A percentile compares a stretch with the other conserved stretches of the same genome.
phyloP scores from a whole-genome alignment of 129 eudicot species.

The Centrapalus pauciflorus region DNA sequence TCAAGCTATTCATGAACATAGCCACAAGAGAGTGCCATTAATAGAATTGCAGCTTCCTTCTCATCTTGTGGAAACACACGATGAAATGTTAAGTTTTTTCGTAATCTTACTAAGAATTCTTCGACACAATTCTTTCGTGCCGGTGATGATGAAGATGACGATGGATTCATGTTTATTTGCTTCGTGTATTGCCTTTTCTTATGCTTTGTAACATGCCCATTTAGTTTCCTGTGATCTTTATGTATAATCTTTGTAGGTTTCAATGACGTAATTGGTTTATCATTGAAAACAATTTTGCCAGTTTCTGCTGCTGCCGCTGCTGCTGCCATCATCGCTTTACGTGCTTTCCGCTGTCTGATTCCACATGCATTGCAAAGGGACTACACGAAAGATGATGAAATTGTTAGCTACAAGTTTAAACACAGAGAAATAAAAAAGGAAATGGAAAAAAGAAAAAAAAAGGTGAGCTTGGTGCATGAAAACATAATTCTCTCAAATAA shows the following conservation, averaged over 20 bases:
- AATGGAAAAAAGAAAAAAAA: slow-evolving; percentile 1
- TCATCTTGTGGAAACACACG: slow-evolving; percentile 80
- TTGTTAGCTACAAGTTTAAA: background rate
- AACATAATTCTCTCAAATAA: no score
- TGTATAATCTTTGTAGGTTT: slow-evolving; percentile 35
- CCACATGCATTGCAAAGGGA: slow-evolving; percentile 94
- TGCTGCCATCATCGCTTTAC: slow-evolving; percentile 66
- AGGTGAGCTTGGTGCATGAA: background rate
- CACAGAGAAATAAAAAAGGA: no score
- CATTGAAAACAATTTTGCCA: slow-evolving; percentile 14
- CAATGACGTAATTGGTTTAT: slow-evolving; percentile 28
- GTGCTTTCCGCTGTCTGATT: slow-evolving; percentile 81
- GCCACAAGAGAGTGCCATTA: slow-evolving; percentile 85
- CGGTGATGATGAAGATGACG: slow-evolving; percentile 24
- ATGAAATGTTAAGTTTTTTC: slow-evolving; percentile 58
- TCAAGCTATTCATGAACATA: slow-evolving; percentile 54
- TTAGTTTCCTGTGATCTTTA: slow-evolving; percentile 33
- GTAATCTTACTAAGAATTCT: slow-evolving; percentile 57
- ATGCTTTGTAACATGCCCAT: slow-evolving; percentile 29
- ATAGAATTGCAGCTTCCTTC: slow-evolving; percentile 79
- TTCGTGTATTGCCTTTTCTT: slow-evolving; percentile 34
- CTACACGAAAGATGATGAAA: slow-evolving; percentile 24
- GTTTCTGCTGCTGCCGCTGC: slow-evolving; percentile 41
- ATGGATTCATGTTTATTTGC: slow-evolving; percentile 11
- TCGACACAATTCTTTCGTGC: slow-evolving; percentile 45